Percentiles rank a stretch among this genome's conserved stretches.
Conservation (phyloP, 2,329 filamentous ascomycete species). For the Colletotrichum liriopes region DNA sequence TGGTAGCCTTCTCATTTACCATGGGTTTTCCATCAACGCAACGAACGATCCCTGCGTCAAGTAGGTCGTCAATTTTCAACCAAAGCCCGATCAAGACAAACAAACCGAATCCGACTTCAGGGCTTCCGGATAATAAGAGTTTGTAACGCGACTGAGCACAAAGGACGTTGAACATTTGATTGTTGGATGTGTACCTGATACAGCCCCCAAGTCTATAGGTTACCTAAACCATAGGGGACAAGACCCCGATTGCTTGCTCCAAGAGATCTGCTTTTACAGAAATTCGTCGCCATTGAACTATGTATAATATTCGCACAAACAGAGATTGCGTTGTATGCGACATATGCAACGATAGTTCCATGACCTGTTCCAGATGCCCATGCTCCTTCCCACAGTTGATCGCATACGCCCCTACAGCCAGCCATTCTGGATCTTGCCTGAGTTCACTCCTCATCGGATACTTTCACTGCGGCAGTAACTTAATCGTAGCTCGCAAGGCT, state of each 20-base stretch:
- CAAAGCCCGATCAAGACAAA: neutral
- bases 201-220: neutral
- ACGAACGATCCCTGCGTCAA: neutral
- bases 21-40: slow-evolving; percentile 4
- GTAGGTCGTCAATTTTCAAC: neutral
- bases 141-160: neutral
- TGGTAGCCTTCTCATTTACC: neutral
- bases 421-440: neutral
- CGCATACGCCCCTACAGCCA: neutral
- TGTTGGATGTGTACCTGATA: neutral
- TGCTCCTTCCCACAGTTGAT: neutral
- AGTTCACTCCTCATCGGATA: neutral
- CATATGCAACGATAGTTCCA: neutral
- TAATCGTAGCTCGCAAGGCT: neutral
- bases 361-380: neutral
- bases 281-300: neutral
- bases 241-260: neutral
- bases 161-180: neutral
- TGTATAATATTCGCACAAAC: neutral
- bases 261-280: neutral
- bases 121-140: neutral
- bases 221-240: neutral
- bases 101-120: neutral
- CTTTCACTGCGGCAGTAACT: neutral
- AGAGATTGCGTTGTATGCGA: too few species aligned